Conservation (phyloP, 768 basidiomycete species). For the Tricholoma hemisulphureum region DNA sequence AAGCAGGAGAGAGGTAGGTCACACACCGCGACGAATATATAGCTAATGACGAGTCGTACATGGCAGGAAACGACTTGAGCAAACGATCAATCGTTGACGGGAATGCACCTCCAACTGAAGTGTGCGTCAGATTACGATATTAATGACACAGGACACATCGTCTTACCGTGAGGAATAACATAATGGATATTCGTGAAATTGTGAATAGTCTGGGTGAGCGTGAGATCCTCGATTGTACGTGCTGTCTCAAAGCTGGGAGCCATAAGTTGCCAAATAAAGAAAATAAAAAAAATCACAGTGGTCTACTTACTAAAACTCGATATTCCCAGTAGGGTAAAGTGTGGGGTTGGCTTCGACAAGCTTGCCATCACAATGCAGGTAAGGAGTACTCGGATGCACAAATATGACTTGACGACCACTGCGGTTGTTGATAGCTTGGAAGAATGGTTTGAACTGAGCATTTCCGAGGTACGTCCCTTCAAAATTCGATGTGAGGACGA, state of each 20-base stretch:
- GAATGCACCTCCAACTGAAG: constrained; percentile 33
- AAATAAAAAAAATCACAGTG: background rate
- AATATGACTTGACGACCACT: constrained; percentile 28
- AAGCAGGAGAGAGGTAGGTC: background rate
- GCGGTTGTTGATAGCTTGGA: constrained; percentile 29
- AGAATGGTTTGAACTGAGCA: constrained; percentile 28
- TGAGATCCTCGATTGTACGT: constrained; percentile 32
- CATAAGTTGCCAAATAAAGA: background rate
- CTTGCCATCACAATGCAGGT: constrained; percentile 22
- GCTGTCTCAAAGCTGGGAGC: constrained; percentile 28
- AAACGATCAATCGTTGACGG: constrained; percentile 35
- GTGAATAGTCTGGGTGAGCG: constrained; percentile 27
- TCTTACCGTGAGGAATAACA: constrained; percentile 34
- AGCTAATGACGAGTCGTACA: constrained; percentile 32
- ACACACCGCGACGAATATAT: constrained; percentile 31
- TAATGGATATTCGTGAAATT: constrained; percentile 35
- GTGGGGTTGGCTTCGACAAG: constrained; percentile 35
- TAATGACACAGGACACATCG: background rate
- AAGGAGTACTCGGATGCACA: constrained; percentile 33
- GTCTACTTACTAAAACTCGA: constrained; percentile 33
- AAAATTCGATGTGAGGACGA: constrained; percentile 32
- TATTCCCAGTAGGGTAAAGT: constrained; percentile 30
- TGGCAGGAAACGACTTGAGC: constrained; percentile 28
- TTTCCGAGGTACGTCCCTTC: constrained; percentile 36
- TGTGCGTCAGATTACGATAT: background rate